A percentile compares a stretch with the other conserved stretches of the same genome.
These are phyloP conservation scores for Triangularia verruculosa DNA, from an alignment of 2,329 filamentous ascomycete genomes.

Conservation along the genomic window DNA sequence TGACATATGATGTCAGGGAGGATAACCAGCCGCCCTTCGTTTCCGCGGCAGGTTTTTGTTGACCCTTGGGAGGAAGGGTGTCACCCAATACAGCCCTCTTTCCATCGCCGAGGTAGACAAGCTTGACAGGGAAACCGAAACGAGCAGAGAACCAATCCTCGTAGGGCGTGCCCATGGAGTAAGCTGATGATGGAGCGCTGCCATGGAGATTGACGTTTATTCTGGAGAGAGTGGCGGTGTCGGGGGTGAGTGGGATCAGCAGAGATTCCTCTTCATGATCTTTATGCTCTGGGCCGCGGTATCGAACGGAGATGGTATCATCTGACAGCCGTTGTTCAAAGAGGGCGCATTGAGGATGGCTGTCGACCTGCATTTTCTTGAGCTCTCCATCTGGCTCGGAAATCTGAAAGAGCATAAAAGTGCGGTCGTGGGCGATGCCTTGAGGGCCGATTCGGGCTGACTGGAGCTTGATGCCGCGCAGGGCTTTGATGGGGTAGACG, in stretches of 20 bases:
- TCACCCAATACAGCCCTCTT: slow-evolving; percentile 58
- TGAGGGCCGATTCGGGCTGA: slow-evolving; percentile 55
- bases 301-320: slow-evolving; percentile 43
- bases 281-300: slow-evolving; percentile 31
- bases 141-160: slow-evolving; percentile 66
- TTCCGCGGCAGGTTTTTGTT: slow-evolving; percentile 9
- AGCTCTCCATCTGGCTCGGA: slow-evolving; percentile 37
- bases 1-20: slow-evolving; percentile 22
- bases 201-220: slow-evolving; percentile 57
- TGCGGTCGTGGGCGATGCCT: slow-evolving; percentile 64
- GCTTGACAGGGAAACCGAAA: slow-evolving; percentile 59
- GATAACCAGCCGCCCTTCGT: slow-evolving; percentile 14
- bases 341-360: slow-evolving; percentile 58
- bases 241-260: slow-evolving; percentile 56
- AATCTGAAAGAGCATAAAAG: slow-evolving; percentile 66
- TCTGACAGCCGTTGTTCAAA: slow-evolving; percentile 56
- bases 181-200: slow-evolving; percentile 53
- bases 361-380: slow-evolving; percentile 58
- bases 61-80: slow-evolving; percentile 43
- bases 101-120: slow-evolving; percentile 64
- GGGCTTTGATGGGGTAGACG: slow-evolving; percentile 71
- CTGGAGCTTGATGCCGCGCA: slow-evolving; percentile 58
- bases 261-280: slow-evolving; percentile 38
- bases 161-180: slow-evolving; percentile 59
- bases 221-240: slow-evolving; percentile 42